Conservation (phyloP, 2,329 filamentous ascomycete species). For the Zymoseptoria crescenta region DNA sequence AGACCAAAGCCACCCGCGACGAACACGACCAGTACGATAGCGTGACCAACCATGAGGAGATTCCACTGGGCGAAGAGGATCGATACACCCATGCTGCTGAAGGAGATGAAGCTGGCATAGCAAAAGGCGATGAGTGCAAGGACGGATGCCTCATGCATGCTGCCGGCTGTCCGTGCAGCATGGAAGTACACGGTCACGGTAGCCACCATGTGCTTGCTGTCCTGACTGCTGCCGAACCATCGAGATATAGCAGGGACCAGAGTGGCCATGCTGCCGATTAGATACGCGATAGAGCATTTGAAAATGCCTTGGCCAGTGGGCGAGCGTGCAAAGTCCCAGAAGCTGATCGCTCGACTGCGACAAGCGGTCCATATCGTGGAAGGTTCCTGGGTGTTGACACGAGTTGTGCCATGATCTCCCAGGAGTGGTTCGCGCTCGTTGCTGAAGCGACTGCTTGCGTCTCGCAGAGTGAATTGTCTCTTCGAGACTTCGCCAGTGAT, state of each 20-base stretch:
- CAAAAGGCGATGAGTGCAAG: conserved; percentile 70
- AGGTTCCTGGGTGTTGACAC: neutral
- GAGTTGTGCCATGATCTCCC: conserved; percentile 8
- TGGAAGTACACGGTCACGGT: conserved; percentile 95
- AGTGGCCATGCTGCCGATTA: conserved; percentile 77
- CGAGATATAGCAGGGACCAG: conserved; percentile 67
- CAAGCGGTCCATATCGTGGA: conserved; percentile 5
- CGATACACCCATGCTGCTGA: conserved; percentile 82
- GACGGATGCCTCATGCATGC: conserved; percentile 78
- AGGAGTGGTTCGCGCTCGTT: conserved; percentile 33
- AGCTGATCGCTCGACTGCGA: conserved; percentile 3
- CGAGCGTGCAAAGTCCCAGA: conserved; percentile 37
- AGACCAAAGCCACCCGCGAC: conserved; percentile 81
- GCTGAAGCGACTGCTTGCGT: conserved; percentile 33
- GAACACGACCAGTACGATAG: conserved; percentile 71
- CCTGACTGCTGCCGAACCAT: conserved; percentile 65
- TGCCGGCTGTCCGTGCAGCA: conserved; percentile 65
- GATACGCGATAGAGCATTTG: conserved; percentile 86
- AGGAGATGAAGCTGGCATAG: conserved; percentile 68
- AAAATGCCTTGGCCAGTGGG: conserved; percentile 71
- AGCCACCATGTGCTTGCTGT: conserved; percentile 89
- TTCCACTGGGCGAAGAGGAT: conserved; percentile 66
- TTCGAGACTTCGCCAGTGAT: conserved; percentile 76
- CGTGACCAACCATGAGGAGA: conserved; percentile 64
- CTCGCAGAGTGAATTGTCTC: conserved; percentile 69